These are phyloP conservation scores for Corynascus novoguineensis DNA, from an alignment of 495 filamentous ascomycete species.

Conservation along the genomic window DNA sequence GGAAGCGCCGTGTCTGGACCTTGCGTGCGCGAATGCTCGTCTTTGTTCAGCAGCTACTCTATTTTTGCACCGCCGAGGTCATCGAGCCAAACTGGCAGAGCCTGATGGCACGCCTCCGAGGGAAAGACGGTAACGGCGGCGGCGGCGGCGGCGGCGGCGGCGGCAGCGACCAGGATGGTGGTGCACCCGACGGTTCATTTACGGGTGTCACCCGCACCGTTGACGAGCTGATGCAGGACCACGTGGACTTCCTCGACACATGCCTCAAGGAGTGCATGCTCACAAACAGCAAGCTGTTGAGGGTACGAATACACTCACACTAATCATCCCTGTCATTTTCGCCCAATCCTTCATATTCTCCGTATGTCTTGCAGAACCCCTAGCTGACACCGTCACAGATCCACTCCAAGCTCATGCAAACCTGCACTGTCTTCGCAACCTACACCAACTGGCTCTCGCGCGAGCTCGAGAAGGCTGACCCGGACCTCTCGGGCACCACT, in stretches of 20 bases:
- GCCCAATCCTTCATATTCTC: not conserved
- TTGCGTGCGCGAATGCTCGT: constrained; percentile 89
- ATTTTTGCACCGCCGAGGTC: constrained; percentile 94
- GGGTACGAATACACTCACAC: constrained; percentile 50
- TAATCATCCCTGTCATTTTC: not conserved
- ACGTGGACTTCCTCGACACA: constrained; percentile 96
- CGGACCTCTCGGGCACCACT: constrained; percentile 55
- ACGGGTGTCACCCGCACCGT: constrained; percentile 69
- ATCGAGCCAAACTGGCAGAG: constrained; percentile 96
- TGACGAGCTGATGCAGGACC: constrained; percentile 97
- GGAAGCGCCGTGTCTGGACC: constrained; percentile 91
- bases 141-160: constrained; percentile 37
- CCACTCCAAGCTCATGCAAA: constrained; percentile 88
- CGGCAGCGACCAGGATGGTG: constrained; percentile 39
- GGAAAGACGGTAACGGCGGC: constrained; percentile 49
- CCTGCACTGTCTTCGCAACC: constrained; percentile 84
- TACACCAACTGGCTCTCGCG: constrained; percentile 77
- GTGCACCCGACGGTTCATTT: not conserved
- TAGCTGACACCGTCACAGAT: constrained; percentile 51
- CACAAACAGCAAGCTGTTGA: constrained; percentile 86
- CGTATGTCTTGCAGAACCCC: not conserved
- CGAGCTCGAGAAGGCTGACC: constrained; percentile 70
- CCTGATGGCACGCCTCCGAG: constrained; percentile 76
- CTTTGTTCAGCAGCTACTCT: constrained; percentile 92
- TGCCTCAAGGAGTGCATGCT: constrained; percentile 99